phyloP scores from a whole-genome alignment of 345 rosid species.

The Salix dunnii region DNA sequence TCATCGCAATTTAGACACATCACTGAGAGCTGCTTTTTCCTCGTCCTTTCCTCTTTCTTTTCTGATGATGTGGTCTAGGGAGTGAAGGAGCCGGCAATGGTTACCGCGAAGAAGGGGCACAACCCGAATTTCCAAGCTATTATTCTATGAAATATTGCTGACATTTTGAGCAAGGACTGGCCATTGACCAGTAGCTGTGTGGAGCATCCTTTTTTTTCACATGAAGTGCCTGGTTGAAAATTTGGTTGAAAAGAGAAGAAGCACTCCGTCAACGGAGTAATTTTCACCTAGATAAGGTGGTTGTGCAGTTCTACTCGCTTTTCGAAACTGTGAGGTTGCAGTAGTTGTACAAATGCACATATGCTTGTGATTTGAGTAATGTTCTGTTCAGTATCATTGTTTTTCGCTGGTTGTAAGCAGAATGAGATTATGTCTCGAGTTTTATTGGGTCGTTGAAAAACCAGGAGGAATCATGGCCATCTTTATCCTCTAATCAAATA shows the following conservation, averaged over 20 bases:
- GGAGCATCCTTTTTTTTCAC: not conserved
- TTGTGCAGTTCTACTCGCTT: not conserved
- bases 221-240: not conserved
- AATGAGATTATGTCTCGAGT: not conserved
- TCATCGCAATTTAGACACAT: conserved; percentile 17
- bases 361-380: not conserved
- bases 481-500: not conserved
- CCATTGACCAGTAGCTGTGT: not conserved
- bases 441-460: not conserved
- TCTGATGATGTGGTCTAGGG: not conserved
- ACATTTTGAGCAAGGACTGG: conserved; percentile 4
- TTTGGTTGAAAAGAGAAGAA: not conserved
- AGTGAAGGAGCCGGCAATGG: not conserved
- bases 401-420: not conserved
- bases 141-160: not conserved
- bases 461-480: not conserved
- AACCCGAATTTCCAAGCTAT: not conserved
- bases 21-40: conserved; percentile 7
- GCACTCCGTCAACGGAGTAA: not conserved
- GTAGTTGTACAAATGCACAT: not conserved
- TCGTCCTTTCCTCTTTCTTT: not conserved
- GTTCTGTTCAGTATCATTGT: not conserved
- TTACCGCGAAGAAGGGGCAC: not conserved
- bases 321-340: not conserved
- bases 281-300: not conserved